phyloP scores from a whole-genome alignment of 2,329 filamentous ascomycete genomes.

The Nigrospora osmanthi region DNA sequence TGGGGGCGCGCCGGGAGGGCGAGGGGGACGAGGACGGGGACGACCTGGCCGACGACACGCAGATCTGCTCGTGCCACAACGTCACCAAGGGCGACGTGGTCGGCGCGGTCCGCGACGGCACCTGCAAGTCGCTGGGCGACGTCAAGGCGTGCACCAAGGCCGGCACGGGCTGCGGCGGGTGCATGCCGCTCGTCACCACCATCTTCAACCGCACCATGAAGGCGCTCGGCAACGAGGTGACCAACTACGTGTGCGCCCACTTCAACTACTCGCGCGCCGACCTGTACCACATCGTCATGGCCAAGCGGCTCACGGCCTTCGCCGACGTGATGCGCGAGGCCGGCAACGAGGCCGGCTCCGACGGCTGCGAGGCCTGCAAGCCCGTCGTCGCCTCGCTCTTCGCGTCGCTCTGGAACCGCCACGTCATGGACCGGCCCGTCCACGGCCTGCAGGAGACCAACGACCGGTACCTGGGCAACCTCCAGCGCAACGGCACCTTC shows the following conservation, averaged over 20 bases:
- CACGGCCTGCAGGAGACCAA: conserved; percentile 86
- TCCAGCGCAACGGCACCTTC: conserved; percentile 86
- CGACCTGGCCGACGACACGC: conserved; percentile 76
- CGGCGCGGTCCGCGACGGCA: conserved; percentile 64
- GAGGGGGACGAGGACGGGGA: conserved; percentile 62
- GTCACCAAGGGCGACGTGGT: conserved; percentile 79
- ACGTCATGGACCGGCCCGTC: conserved; percentile 63
- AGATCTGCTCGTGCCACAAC: conserved; percentile 91
- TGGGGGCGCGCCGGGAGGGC: conserved; percentile 66
- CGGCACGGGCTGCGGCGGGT: conserved; percentile 84
- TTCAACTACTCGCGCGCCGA: conserved; percentile 79
- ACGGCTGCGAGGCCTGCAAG: conserved; percentile 83
- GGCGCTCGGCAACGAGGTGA: conserved; percentile 78
- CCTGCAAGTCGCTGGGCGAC: conserved; percentile 73
- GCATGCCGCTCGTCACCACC: conserved; percentile 78
- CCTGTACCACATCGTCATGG: conserved; percentile 81
- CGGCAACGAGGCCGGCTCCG: conserved; percentile 62
- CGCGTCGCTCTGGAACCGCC: conserved; percentile 73
- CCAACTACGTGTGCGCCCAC: conserved; percentile 78
- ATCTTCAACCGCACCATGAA: conserved; percentile 89
- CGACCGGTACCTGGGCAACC: conserved; percentile 80
- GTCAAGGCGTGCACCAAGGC: conserved; percentile 89
- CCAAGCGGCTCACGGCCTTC: conserved; percentile 69
- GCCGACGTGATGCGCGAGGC: conserved; percentile 69
- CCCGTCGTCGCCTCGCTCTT: conserved; percentile 76